These are phyloP conservation scores for Malus hybrid DNA, from an alignment of 331 rosid genomes.

Conservation along the genomic window DNA sequence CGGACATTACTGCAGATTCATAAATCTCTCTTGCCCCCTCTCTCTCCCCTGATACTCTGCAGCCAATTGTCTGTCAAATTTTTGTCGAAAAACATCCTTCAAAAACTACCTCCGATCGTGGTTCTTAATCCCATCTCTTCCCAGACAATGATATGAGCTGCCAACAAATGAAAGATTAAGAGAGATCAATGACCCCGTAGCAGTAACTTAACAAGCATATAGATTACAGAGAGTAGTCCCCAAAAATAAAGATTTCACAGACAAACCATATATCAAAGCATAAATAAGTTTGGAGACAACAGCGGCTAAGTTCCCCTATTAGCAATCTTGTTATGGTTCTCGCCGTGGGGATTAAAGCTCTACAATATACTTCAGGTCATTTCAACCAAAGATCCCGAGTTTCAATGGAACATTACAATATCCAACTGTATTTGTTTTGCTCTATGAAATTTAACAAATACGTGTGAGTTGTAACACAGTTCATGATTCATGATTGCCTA, in stretches of 20 bases:
- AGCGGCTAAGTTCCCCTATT: neutral
- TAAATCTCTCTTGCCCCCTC: neutral
- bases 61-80: neutral
- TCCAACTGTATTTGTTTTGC: neutral
- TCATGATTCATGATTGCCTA: neutral
- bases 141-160: slow-evolving; percentile 68
- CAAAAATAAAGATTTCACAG: neutral
- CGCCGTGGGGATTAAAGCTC: neutral
- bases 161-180: slow-evolving; percentile 11
- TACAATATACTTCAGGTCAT: neutral
- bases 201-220: neutral
- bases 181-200: neutral
- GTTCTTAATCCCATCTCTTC: slow-evolving; percentile 28
- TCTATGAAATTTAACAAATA: neutral
- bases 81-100: neutral
- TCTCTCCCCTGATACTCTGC: neutral
- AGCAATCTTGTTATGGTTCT: neutral
- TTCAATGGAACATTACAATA: neutral
- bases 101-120: neutral
- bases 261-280: neutral
- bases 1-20: neutral
- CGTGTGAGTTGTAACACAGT: neutral
- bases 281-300: neutral
- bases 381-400: neutral
- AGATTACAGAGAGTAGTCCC: neutral